phyloP scores from a whole-genome alignment of 352 stramenopile genomes.

The Phytophthora crassamura region DNA sequence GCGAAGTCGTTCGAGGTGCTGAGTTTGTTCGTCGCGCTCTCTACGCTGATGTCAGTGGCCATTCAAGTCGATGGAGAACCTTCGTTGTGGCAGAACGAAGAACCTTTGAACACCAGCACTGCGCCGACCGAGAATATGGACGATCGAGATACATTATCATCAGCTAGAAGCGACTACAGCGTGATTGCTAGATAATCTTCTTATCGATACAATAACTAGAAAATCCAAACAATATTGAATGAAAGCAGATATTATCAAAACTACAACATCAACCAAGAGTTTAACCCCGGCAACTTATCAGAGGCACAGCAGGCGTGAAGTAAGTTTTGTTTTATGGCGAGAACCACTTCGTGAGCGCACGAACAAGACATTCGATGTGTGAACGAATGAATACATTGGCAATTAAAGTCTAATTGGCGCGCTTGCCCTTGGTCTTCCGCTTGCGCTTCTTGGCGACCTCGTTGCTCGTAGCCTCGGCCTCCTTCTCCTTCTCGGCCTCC shows the following conservation, averaged over 20 bases:
- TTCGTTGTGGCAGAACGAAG: slow-evolving; percentile 16
- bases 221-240: background rate
- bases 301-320: too few relatives aligned
- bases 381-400: slow-evolving; percentile 55
- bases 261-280: too few relatives aligned
- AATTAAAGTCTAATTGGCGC: slow-evolving; percentile 43
- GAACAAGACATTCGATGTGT: too few relatives aligned
- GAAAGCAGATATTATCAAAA: background rate
- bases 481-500: slow-evolving; percentile 64
- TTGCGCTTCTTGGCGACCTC: slow-evolving; percentile 50
- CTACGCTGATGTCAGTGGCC: slow-evolving; percentile 6
- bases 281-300: too few relatives aligned
- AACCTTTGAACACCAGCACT: slow-evolving; percentile 17
- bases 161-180: background rate
- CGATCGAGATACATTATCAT: background rate
- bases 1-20: slow-evolving; percentile 44
- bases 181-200: background rate
- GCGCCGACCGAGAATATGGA: background rate
- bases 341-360: too few relatives aligned
- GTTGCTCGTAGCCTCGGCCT: slow-evolving; percentile 32
- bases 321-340: too few relatives aligned
- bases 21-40: slow-evolving; percentile 34
- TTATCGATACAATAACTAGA: too few relatives aligned
- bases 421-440: slow-evolving; percentile 43
- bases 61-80: slow-evolving; percentile 17